A percentile compares a stretch with the other conserved stretches of the same genome.
Evolutionary conservation across 129 eudicot species (phyloP).

Genomic region (Solidago caesia): DNA sequence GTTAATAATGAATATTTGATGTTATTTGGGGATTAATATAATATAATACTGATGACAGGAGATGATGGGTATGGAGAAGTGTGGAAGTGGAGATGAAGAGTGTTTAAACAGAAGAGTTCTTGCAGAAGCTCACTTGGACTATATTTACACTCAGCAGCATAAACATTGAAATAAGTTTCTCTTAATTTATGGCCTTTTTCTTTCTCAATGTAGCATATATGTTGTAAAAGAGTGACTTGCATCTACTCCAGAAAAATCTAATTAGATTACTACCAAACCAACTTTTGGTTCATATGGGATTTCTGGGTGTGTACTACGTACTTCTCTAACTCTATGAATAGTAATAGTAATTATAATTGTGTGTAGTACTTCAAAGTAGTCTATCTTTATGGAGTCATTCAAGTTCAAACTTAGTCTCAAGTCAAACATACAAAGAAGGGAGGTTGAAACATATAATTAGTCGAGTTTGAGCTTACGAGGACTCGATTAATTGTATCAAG

Average conservation of each 20-base stretch:
- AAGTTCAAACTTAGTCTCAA: not conserved
- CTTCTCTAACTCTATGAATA: slow-evolving; percentile 3
- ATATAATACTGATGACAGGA: slow-evolving; percentile 28
- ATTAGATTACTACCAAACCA: slow-evolving; percentile 13
- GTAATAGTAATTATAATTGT: not conserved
- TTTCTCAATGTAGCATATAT: slow-evolving; percentile 19
- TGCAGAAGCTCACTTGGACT: slow-evolving; percentile 88
- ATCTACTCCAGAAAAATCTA: not conserved
- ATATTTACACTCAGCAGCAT: slow-evolving; percentile 88
- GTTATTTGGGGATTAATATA: not conserved
- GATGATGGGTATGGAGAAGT: slow-evolving; percentile 62
- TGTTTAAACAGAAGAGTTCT: slow-evolving; percentile 66
- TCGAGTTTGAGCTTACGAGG: not conserved
- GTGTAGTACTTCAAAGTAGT: not conserved
- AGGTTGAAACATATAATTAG: not conserved
- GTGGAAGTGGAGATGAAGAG: slow-evolving; percentile 67
- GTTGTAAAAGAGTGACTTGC: slow-evolving; percentile 19
- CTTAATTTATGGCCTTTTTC: slow-evolving; percentile 1
- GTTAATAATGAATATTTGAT: not conserved
- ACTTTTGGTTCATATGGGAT: not conserved
- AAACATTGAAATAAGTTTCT: slow-evolving; percentile 39
- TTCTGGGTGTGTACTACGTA: slow-evolving; percentile 8
- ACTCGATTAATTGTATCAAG: not conserved
- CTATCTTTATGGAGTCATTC: not conserved
- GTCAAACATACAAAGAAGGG: too few species aligned